Evolutionary conservation across 768 basidiomycete species (phyloP).

Genomic region (Tulasnella calospora): DNA sequence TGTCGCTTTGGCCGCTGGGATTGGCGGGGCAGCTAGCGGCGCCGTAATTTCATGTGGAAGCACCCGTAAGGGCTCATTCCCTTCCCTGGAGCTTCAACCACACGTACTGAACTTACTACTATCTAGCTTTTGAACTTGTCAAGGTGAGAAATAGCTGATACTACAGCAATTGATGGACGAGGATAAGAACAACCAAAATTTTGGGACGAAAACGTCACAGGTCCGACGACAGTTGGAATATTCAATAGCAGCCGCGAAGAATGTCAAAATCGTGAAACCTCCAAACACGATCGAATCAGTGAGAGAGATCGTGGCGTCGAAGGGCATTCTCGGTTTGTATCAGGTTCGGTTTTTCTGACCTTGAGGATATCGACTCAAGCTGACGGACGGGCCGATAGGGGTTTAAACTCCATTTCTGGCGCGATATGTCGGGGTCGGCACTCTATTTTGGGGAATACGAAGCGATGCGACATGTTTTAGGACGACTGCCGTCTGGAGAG

Average conservation of each 20-base stretch:
- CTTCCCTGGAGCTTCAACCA: background rate
- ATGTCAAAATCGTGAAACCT: slow-evolving; percentile 62
- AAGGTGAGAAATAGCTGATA: slow-evolving; percentile 53
- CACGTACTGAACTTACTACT: background rate
- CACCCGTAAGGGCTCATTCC: slow-evolving; percentile 59
- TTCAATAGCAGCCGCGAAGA: slow-evolving; percentile 78
- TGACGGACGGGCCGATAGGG: slow-evolving; percentile 46
- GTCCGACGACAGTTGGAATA: slow-evolving; percentile 89
- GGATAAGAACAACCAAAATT: background rate
- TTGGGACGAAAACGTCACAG: slow-evolving; percentile 38
- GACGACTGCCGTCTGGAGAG: slow-evolving; percentile 68
- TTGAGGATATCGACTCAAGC: slow-evolving; percentile 60
- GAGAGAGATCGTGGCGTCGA: slow-evolving; percentile 59
- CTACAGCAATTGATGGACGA: background rate
- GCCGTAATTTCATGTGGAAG: slow-evolving; percentile 84
- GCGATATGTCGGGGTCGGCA: slow-evolving; percentile 84
- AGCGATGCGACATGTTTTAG: slow-evolving; percentile 79
- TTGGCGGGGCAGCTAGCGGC: slow-evolving; percentile 84
- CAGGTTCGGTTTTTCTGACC: slow-evolving; percentile 26
- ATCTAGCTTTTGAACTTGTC: slow-evolving; percentile 85
- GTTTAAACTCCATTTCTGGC: slow-evolving; percentile 79
- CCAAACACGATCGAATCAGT: slow-evolving; percentile 77
- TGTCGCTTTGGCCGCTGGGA: slow-evolving; percentile 69
- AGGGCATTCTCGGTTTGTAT: slow-evolving; percentile 33
- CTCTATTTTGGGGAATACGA: slow-evolving; percentile 95